phyloP scores from a whole-genome alignment of 495 filamentous ascomycete genomes.

The Aspergillus conjunctus region DNA sequence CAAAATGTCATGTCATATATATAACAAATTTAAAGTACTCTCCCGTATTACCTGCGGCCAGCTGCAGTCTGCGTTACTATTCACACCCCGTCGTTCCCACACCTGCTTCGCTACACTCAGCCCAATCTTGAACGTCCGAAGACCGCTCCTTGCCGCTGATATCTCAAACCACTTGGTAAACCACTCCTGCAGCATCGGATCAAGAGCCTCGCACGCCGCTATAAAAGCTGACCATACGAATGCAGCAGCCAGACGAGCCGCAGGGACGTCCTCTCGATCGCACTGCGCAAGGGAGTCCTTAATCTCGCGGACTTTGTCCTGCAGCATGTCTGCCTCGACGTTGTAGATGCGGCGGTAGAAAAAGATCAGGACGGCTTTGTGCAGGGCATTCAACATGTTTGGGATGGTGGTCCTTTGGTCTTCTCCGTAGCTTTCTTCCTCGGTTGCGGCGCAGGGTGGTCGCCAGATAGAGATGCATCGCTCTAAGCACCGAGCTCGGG shows the following conservation, averaged over 20 bases:
- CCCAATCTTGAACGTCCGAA: slow-evolving; percentile 14
- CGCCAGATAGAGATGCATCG: slow-evolving; percentile 18
- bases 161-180: slow-evolving; percentile 32
- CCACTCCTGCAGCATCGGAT: slow-evolving; percentile 24
- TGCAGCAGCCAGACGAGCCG: not conserved
- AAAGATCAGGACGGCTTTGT: slow-evolving; percentile 31
- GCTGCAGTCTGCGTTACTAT: not conserved
- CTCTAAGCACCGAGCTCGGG: slow-evolving; percentile 28
- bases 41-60: slow-evolving; percentile 17
- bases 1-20: slow-evolving; percentile 1
- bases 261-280: slow-evolving; percentile 6
- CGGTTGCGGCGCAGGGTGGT: slow-evolving; percentile 2
- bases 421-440: not conserved
- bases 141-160: slow-evolving; percentile 23
- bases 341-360: slow-evolving; percentile 37
- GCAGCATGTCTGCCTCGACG: slow-evolving; percentile 28
- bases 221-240: slow-evolving; percentile 33
- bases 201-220: slow-evolving; percentile 33
- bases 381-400: slow-evolving; percentile 30
- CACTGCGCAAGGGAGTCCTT: slow-evolving; percentile 26
- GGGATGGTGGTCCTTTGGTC: slow-evolving; percentile 19
- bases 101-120: slow-evolving; percentile 3
- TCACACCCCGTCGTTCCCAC: slow-evolving; percentile 7
- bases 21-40: slow-evolving; percentile 2
- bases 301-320: slow-evolving; percentile 26